Conservation (phyloP, 768 basidiomycete genomes). For the Hypholoma sublateritium region DNA sequence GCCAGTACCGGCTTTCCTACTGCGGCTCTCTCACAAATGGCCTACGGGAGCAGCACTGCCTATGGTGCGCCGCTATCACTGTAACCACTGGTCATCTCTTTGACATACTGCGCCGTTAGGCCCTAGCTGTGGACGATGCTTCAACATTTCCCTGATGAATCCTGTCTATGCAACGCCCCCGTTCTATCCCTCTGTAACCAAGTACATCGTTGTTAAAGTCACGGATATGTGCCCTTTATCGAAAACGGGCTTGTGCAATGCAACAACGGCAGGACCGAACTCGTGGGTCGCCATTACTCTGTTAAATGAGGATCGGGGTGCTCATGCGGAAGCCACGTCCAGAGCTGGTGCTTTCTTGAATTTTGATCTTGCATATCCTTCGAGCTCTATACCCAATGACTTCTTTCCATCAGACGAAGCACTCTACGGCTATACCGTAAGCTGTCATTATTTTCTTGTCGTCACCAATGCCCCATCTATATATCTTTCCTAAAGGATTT, state of each 20-base stretch:
- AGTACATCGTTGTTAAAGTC: conserved; percentile 71
- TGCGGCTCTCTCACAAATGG: conserved; percentile 77
- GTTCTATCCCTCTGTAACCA: conserved; percentile 61
- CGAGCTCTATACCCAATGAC: conserved; percentile 60
- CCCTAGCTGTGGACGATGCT: conserved; percentile 76
- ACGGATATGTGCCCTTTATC: conserved; percentile 78
- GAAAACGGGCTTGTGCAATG: conserved; percentile 68
- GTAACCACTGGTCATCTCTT: not conserved
- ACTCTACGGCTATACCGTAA: conserved; percentile 58
- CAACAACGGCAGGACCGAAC: conserved; percentile 59
- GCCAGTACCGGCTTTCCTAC: conserved; percentile 73
- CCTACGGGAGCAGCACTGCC: conserved; percentile 70
- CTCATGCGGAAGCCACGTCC: not conserved
- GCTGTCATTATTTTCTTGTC: not conserved
- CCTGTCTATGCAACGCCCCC: conserved; percentile 66
- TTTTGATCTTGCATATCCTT: conserved; percentile 83
- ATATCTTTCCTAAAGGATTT: conserved; percentile 55
- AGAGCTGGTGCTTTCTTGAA: conserved; percentile 74
- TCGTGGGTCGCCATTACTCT: conserved; percentile 40
- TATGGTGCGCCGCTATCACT: conserved; percentile 42
- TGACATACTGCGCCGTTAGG: conserved; percentile 34
- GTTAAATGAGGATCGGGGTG: not conserved
- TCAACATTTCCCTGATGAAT: conserved; percentile 72
- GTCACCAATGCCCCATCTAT: not conserved
- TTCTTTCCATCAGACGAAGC: conserved; percentile 76